These are phyloP conservation scores for Penicillium expansum DNA, from an alignment of 2,329 filamentous ascomycete species.

Conservation along the genomic window DNA sequence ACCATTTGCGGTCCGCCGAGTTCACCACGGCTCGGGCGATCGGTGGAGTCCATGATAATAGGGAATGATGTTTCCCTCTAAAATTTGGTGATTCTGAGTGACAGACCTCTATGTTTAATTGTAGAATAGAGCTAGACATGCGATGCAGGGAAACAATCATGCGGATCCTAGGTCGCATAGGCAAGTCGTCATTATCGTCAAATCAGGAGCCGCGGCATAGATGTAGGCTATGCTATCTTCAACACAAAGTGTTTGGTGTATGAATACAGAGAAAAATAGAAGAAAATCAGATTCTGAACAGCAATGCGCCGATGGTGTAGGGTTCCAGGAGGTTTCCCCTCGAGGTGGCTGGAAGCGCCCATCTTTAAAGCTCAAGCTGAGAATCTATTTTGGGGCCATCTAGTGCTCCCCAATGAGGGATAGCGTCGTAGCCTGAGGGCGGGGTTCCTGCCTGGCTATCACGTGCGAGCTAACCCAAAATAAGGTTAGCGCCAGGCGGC, in stretches of 20 bases:
- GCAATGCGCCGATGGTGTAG: not conserved
- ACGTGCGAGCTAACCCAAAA: conserved; percentile 3
- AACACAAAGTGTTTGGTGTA: not conserved
- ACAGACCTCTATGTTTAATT: not conserved
- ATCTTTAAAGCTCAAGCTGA: conserved; percentile 26
- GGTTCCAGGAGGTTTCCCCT: conserved; percentile 21
- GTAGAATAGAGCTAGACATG: not conserved
- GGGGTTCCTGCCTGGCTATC: conserved; percentile 26
- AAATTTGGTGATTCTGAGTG: not conserved
- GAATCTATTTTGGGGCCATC: conserved; percentile 35
- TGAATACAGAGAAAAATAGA: not conserved
- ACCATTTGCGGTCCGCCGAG: conserved; percentile 30
- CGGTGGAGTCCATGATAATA: conserved; percentile 26
- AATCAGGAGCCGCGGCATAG: not conserved
- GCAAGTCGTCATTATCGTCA: conserved; percentile 6
- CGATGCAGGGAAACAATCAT: conserved; percentile 10
- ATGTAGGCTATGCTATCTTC: conserved; percentile 4
- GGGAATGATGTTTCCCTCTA: conserved; percentile 36
- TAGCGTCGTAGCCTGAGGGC: conserved; percentile 29
- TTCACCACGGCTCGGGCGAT: conserved; percentile 27
- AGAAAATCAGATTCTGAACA: not conserved
- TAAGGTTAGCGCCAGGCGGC: not conserved
- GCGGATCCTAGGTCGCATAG: conserved; percentile 8
- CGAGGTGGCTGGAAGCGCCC: conserved; percentile 27
- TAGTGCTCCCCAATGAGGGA: conserved; percentile 21